These are phyloP conservation scores for Venturia oleaginea DNA, from an alignment of 2,329 filamentous ascomycete species.

Conservation along the genomic window DNA sequence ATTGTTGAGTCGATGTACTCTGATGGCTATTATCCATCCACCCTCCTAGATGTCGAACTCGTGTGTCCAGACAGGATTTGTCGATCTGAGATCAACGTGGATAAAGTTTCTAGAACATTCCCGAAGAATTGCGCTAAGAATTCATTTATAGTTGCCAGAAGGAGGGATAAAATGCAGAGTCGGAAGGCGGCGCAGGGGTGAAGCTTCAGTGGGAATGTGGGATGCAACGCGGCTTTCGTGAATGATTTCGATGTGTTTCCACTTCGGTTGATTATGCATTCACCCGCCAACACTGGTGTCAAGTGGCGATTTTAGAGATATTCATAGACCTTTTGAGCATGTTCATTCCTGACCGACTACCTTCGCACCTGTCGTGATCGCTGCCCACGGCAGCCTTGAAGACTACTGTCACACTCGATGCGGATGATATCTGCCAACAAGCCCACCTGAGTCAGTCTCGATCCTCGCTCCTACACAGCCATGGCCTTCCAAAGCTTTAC, in stretches of 20 bases:
- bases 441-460: not conserved
- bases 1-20: not conserved
- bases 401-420: not conserved
- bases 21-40: too few relatives aligned
- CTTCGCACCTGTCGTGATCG: not conserved
- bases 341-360: not conserved
- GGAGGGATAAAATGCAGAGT: not conserved
- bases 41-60: too few relatives aligned
- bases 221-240: not conserved
- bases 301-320: not conserved
- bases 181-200: not conserved
- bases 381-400: not conserved
- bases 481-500: conserved; percentile 88
- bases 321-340: not conserved
- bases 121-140: too few relatives aligned
- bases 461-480: not conserved
- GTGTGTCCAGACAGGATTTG: too few relatives aligned
- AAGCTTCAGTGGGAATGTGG: not conserved
- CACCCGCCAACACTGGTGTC: not conserved
- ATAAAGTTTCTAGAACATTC: too few relatives aligned
- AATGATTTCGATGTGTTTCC: not conserved
- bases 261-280: not conserved
- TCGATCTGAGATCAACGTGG: too few relatives aligned
- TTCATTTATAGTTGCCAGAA: too few relatives aligned
- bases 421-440: not conserved